phyloP scores from a whole-genome alignment of 1,284 basidiomycete species.

The Ceratobasidium sp. region DNA sequence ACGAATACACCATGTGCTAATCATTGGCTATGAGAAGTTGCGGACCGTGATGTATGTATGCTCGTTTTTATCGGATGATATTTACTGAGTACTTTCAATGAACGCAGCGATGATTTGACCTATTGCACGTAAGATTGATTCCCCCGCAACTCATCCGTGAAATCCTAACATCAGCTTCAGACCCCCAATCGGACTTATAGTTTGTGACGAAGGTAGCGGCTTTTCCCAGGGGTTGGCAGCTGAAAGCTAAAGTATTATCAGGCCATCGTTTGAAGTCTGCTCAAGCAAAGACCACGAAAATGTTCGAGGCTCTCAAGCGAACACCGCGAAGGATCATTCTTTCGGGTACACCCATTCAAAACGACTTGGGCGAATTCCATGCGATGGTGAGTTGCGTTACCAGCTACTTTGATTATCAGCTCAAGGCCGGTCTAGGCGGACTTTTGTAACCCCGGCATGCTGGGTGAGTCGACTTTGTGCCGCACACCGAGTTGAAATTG shows the following conservation, averaged over 20 bases:
- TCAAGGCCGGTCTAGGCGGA: conserved; percentile 63
- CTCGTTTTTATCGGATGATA: not conserved
- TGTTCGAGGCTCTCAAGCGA: conserved; percentile 77
- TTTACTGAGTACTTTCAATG: not conserved
- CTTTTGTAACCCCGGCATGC: conserved; percentile 90
- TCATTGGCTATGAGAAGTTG: conserved; percentile 95
- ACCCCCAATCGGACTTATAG: conserved; percentile 89
- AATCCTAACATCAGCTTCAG: conserved; percentile 49
- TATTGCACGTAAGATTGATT: conserved; percentile 63
- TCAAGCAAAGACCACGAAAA: conserved; percentile 87
- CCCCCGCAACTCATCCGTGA: not conserved
- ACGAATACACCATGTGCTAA: conserved; percentile 77
- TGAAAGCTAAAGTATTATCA: conserved; percentile 45
- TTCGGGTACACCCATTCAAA: conserved; percentile 97
- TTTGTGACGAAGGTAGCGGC: conserved; percentile 88
- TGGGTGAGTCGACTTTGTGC: conserved; percentile 59
- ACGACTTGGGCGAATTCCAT: conserved; percentile 94
- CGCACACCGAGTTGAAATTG: not conserved
- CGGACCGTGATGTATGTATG: conserved; percentile 72
- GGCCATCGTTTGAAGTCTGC: conserved; percentile 95
- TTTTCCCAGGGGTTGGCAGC: not conserved
- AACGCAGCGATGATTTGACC: conserved; percentile 61
- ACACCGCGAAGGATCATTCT: conserved; percentile 84
- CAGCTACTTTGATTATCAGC: not conserved
- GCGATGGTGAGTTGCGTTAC: conserved; percentile 72